Evolutionary conservation across 352 stramenopile genomes (phyloP).

Genomic region (Achlya hypogyna): DNA sequence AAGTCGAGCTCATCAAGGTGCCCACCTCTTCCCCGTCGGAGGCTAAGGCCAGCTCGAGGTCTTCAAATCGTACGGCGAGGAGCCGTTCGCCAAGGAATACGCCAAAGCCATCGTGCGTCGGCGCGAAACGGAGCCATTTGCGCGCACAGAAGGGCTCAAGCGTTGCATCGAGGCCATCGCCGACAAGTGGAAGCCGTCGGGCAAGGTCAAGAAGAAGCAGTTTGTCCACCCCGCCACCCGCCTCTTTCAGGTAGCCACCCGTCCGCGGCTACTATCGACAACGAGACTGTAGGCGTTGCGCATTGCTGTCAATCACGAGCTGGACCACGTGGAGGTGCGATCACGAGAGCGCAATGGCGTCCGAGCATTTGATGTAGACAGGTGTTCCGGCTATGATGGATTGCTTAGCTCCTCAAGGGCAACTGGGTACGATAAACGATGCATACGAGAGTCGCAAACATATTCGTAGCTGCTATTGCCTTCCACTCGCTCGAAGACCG

Average conservation of each 20-base stretch:
- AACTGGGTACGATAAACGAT: slow-evolving; percentile 34
- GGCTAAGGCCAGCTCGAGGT: slow-evolving; percentile 25
- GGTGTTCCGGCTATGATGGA: slow-evolving; percentile 45
- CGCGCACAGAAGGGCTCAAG: slow-evolving; percentile 51
- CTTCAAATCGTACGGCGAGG: slow-evolving; percentile 61
- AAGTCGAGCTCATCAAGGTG: slow-evolving; percentile 59
- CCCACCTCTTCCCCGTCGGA: background rate
- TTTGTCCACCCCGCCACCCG: slow-evolving; percentile 57
- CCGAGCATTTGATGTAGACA: slow-evolving; percentile 12
- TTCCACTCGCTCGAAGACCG: slow-evolving; percentile 81
- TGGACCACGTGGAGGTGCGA: slow-evolving; percentile 43
- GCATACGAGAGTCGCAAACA: background rate
- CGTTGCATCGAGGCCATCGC: slow-evolving; percentile 70
- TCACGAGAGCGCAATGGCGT: background rate
- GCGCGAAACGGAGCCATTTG: slow-evolving; percentile 47
- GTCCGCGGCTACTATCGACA: background rate
- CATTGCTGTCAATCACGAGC: slow-evolving; percentile 75
- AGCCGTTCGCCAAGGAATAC: slow-evolving; percentile 67
- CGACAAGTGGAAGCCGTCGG: slow-evolving; percentile 40
- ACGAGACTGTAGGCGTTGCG: slow-evolving; percentile 31
- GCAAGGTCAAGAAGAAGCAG: slow-evolving; percentile 20
- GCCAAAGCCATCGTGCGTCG: slow-evolving; percentile 69
- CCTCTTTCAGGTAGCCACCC: slow-evolving; percentile 41
- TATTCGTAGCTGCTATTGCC: slow-evolving; percentile 48
- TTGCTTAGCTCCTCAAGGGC: slow-evolving; percentile 41